Percentiles rank a stretch among this genome's conserved stretches.
Conservation (phyloP, 495 filamentous ascomycete genomes). For the Penicillium ochrochloron region DNA sequence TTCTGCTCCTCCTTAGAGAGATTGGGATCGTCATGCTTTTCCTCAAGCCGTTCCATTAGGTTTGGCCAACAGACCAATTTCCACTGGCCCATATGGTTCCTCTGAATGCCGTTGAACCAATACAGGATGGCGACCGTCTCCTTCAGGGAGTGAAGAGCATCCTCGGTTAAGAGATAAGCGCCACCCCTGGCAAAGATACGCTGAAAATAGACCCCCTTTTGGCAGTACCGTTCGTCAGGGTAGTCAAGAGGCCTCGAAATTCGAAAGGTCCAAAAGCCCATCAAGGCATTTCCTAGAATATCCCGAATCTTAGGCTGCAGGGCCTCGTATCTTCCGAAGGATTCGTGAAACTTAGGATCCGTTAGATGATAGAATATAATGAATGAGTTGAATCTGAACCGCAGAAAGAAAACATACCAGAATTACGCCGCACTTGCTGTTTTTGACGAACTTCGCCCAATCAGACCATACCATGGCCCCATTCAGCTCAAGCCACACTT, state of each 20-base stretch:
- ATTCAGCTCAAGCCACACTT: constrained; percentile 36
- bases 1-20: constrained; percentile 18
- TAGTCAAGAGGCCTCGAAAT: constrained; percentile 32
- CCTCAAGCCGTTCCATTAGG: constrained; percentile 45
- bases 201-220: constrained; percentile 33
- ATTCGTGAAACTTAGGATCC: constrained; percentile 44
- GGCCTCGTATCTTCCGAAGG: constrained; percentile 33
- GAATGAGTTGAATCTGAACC: neutral
- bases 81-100: constrained; percentile 33
- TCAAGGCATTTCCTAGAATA: constrained; percentile 21
- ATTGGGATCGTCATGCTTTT: constrained; percentile 19
- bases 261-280: constrained; percentile 47
- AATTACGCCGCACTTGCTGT: constrained; percentile 39
- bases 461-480: constrained; percentile 40
- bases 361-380: constrained; percentile 18
- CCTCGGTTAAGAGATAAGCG: constrained; percentile 66
- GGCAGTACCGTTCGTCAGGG: constrained; percentile 15
- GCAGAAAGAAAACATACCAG: constrained; percentile 39
- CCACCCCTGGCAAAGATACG: constrained; percentile 62
- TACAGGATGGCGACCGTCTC: constrained; percentile 55
- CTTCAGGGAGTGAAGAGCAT: constrained; percentile 57
- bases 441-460: constrained; percentile 46
- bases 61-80: constrained; percentile 49
- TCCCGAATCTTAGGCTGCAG: constrained; percentile 35
- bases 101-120: constrained; percentile 54